Percentiles rank a stretch among this genome's conserved stretches.
Evolutionary conservation across 1,139 yeast species (phyloP).

Genomic region (Debaryomyces nepalensis): DNA sequence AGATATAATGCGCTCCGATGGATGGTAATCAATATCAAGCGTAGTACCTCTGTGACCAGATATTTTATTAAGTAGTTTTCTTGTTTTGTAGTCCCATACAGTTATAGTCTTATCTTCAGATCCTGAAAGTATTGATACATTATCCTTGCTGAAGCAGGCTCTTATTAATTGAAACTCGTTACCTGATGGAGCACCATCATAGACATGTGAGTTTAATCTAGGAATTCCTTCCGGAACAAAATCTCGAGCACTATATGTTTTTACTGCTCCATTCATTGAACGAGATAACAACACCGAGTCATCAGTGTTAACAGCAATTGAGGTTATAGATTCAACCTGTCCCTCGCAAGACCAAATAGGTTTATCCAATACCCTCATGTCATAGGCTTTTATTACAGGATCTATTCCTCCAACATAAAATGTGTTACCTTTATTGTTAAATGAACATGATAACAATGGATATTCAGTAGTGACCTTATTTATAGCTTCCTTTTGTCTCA

Average conservation of each 20-base stretch:
- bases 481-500: slow-evolving; percentile 51
- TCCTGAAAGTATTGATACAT: slow-evolving; percentile 55
- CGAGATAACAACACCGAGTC: slow-evolving; percentile 57
- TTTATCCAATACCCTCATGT: slow-evolving; percentile 43
- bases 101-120: slow-evolving; percentile 64
- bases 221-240: slow-evolving; percentile 41
- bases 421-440: slow-evolving; percentile 39
- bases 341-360: slow-evolving; percentile 53
- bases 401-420: slow-evolving; percentile 72
- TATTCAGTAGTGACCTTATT: slow-evolving; percentile 47
- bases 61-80: slow-evolving; percentile 50
- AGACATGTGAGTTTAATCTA: slow-evolving; percentile 49
- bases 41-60: slow-evolving; percentile 68
- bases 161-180: slow-evolving; percentile 58
- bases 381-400: slow-evolving; percentile 62
- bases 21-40: slow-evolving; percentile 58
- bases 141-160: slow-evolving; percentile 47
- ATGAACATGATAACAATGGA: slow-evolving; percentile 62
- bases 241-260: slow-evolving; percentile 59
- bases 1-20: slow-evolving; percentile 39
- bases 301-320: slow-evolving; percentile 54
- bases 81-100: slow-evolving; percentile 63
- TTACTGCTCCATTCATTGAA: slow-evolving; percentile 60
- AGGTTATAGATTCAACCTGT: slow-evolving; percentile 57
- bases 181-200: slow-evolving; percentile 64